Conservation (phyloP, 2,329 filamentous ascomycete species). For the Colletotrichum zoysiae region DNA sequence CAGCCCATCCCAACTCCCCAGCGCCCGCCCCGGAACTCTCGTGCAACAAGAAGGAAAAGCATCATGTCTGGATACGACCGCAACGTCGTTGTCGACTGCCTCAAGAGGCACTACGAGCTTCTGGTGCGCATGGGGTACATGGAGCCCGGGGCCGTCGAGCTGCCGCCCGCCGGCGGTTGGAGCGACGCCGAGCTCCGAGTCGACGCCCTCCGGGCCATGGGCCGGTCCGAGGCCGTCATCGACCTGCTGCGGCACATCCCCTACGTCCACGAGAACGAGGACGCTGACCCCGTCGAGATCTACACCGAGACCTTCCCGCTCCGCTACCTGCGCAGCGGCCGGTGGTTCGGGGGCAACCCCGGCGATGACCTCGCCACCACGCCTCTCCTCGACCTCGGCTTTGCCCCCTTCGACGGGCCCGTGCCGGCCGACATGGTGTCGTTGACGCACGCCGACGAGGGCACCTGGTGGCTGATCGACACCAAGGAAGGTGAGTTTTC, state of each 20-base stretch:
- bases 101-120: conserved; percentile 39
- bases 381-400: conserved; percentile 33
- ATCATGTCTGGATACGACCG: conserved; percentile 27
- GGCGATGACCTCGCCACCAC: conserved; percentile 17
- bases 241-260: conserved; percentile 38
- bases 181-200: conserved; percentile 38
- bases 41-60: background rate
- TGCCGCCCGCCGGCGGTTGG: conserved; percentile 33
- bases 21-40: no score
- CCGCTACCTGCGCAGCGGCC: conserved; percentile 37
- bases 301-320: conserved; percentile 39
- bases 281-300: conserved; percentile 32
- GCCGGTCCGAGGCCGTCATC: conserved; percentile 38
- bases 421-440: conserved; percentile 39
- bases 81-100: conserved; percentile 32
- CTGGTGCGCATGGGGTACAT: conserved; percentile 40
- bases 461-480: conserved; percentile 38
- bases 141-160: conserved; percentile 24
- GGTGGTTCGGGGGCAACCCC: conserved; percentile 31
- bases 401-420: conserved; percentile 40
- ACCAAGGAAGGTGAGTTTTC: conserved; percentile 32
- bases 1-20: background rate
- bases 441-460: conserved; percentile 39
- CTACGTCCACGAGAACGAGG: conserved; percentile 38
- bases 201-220: conserved; percentile 41